Evolutionary conservation across 441 rosid species (phyloP).

Genomic region (Corymbia citriodora): DNA sequence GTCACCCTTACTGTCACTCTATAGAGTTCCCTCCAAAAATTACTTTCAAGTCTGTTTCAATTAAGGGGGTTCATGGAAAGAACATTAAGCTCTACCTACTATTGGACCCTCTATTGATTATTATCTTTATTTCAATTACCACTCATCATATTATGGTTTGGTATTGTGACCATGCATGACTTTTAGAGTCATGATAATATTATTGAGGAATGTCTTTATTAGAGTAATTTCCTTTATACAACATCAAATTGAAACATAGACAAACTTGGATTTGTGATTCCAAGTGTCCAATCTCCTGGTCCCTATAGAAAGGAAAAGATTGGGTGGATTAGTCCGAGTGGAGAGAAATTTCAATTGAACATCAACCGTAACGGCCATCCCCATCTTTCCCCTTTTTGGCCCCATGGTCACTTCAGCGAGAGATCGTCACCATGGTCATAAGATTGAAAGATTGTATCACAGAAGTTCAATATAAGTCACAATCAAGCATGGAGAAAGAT

Average conservation of each 20-base stretch:
- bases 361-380: accelerated
- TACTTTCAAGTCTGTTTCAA: not conserved
- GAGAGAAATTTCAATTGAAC: too few relatives aligned
- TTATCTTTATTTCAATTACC: not conserved
- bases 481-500: accelerated
- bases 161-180: not conserved
- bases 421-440: too few relatives aligned
- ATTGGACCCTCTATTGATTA: not conserved
- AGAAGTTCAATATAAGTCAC: too few relatives aligned
- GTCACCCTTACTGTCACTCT: not conserved
- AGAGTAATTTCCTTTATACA: too few relatives aligned
- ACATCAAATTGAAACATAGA: too few relatives aligned
- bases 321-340: accelerated
- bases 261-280: too few relatives aligned
- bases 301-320: too few relatives aligned
- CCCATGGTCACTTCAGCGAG: accelerated
- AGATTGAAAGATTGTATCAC: too few relatives aligned
- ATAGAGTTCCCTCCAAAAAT: not conserved
- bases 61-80: not conserved
- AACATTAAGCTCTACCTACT: not conserved
- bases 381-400: too few relatives aligned
- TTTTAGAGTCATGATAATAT: not conserved
- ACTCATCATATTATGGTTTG: accelerated
- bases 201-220: accelerated
- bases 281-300: accelerated